phyloP scores from a whole-genome alignment of 257 asterid genomes.

The Jasminum sambac region DNA sequence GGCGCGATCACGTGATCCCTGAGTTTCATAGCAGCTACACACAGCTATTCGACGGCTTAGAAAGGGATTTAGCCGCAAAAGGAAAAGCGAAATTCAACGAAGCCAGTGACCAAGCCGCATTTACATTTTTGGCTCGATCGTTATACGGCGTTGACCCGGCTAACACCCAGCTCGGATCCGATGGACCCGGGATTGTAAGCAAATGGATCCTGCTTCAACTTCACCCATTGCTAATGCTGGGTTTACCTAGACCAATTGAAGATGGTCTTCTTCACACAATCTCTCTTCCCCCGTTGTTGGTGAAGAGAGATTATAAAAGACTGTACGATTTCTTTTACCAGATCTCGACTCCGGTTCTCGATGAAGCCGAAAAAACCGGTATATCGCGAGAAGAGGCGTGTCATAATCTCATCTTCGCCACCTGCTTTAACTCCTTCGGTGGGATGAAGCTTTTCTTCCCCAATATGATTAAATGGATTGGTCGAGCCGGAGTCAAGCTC shows the following conservation, averaged over 20 bases:
- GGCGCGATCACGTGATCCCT: conserved; percentile 68
- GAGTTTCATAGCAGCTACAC: conserved; percentile 53
- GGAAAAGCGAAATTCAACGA: conserved; percentile 56
- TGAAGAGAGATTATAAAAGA: conserved; percentile 58
- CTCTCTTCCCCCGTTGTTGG: conserved; percentile 52
- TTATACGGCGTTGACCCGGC: conserved; percentile 61
- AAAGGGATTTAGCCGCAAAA: conserved; percentile 43
- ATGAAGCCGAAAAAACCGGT: conserved; percentile 59
- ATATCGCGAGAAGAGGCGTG: conserved; percentile 74
- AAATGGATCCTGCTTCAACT: conserved; percentile 78
- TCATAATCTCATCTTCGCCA: conserved; percentile 70
- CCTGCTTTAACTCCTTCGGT: conserved; percentile 84
- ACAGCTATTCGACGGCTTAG: conserved; percentile 49
- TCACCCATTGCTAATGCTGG: conserved; percentile 58
- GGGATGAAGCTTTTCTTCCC: conserved; percentile 81
- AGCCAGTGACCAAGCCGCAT: conserved; percentile 69
- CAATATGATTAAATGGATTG: conserved; percentile 71
- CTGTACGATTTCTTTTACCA: conserved; percentile 65
- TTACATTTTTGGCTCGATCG: conserved; percentile 60
- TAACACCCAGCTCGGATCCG: conserved; percentile 51
- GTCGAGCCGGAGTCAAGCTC: conserved; percentile 61
- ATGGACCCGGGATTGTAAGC: conserved; percentile 58
- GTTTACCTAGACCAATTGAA: conserved; percentile 58
- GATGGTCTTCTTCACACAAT: conserved; percentile 62
- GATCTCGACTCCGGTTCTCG: conserved; percentile 48